A percentile compares a stretch with the other conserved stretches of the same genome.
Conservation (phyloP, 805 yeast species). For the Nakazawaea ambrosiae region DNA sequence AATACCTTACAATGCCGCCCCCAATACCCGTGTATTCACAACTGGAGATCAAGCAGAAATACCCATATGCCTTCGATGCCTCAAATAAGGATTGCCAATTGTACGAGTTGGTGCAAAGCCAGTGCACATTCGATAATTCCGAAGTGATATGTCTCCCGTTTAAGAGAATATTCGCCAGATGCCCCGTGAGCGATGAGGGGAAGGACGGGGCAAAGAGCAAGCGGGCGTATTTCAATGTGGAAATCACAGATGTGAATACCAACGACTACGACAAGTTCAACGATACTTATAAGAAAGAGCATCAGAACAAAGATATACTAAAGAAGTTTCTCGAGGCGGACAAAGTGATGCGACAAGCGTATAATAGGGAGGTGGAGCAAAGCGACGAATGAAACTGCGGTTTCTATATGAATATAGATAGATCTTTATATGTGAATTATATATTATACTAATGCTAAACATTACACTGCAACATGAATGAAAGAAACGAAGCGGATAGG, state of each 20-base stretch:
- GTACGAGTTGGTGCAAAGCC: conserved; percentile 36
- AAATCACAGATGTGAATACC: conserved; percentile 30
- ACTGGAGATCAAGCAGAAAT: conserved; percentile 26
- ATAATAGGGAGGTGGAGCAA: not conserved
- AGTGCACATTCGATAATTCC: conserved; percentile 39
- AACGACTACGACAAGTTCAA: conserved; percentile 20
- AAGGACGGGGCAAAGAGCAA: no score
- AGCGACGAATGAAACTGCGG: not conserved
- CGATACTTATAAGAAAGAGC: conserved; percentile 8
- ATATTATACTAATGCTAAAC: no score
- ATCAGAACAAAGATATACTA: conserved; percentile 13
- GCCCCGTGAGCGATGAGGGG: conserved; percentile 25
- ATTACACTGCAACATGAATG: no score
- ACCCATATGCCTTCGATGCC: conserved; percentile 20
- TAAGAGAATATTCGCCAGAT: conserved; percentile 37
- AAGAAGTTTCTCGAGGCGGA: conserved; percentile 25
- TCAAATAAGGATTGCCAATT: conserved; percentile 22
- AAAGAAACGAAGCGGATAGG: no score
- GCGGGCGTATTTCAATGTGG: conserved; percentile 21
- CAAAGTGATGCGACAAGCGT: conserved; percentile 17
- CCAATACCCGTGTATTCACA: conserved; percentile 37
- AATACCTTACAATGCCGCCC: conserved; percentile 46
- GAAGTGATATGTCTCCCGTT: conserved; percentile 40
- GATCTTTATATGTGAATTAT: no score
- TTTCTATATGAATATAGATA: no score